Conservation (phyloP, 768 basidiomycete genomes). For the Boletus coccyginus region DNA sequence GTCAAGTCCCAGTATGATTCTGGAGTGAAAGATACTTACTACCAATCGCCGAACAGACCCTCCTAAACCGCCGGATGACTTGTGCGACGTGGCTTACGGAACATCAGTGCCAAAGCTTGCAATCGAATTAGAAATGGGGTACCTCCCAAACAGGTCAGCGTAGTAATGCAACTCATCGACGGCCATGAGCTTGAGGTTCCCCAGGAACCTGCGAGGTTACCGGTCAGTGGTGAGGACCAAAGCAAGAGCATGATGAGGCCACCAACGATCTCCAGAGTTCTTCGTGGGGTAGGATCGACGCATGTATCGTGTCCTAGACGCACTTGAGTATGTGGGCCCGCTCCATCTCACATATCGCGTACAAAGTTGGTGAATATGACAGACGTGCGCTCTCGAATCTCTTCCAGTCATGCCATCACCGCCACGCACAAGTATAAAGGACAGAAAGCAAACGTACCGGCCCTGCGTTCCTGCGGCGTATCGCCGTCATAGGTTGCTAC, state of each 20-base stretch:
- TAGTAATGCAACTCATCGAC: constrained; percentile 92
- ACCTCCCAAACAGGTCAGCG: constrained; percentile 78
- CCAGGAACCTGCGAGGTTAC: constrained; percentile 55
- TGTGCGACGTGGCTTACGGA: constrained; percentile 70
- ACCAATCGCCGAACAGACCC: constrained; percentile 74
- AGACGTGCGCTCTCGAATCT: constrained; percentile 68
- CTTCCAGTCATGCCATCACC: constrained; percentile 31
- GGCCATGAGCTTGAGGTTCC: constrained; percentile 71
- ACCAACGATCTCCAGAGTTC: constrained; percentile 73
- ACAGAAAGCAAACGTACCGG: constrained; percentile 38
- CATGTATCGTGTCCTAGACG: constrained; percentile 77
- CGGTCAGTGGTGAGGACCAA: constrained; percentile 1
- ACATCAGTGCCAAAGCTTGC: not conserved
- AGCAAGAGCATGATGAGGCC: not conserved
- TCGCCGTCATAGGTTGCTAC: constrained; percentile 88
- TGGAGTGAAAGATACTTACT: constrained; percentile 43
- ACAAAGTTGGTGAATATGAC: constrained; percentile 91
- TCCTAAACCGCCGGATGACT: constrained; percentile 70
- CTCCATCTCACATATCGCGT: constrained; percentile 14
- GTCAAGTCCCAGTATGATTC: not conserved
- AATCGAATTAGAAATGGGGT: not conserved
- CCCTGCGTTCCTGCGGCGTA: constrained; percentile 67
- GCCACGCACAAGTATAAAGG: not conserved
- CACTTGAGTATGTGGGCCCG: not conserved
- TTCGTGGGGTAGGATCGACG: constrained; percentile 81